A percentile compares a stretch with the other conserved stretches of the same genome.
phyloP scores from a whole-genome alignment of 169 alveolate genomes.

The Cytauxzoon felis region DNA sequence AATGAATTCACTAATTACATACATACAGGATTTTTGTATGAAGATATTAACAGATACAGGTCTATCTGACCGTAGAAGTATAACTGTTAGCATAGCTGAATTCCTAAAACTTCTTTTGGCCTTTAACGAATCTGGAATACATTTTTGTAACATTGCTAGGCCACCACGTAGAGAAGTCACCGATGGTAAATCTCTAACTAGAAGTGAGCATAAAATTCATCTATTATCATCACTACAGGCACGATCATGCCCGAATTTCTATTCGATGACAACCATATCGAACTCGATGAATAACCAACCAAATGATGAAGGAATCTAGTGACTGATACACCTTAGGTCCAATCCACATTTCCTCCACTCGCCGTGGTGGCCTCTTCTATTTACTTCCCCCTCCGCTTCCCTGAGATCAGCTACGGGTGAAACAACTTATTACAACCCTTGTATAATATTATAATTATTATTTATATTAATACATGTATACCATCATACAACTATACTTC shows the following conservation, averaged over 20 bases:
- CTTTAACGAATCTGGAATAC: conserved; percentile 85
- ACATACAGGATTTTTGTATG: conserved; percentile 44
- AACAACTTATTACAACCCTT: not conserved
- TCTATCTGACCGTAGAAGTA: conserved; percentile 75
- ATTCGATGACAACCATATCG: conserved; percentile 51
- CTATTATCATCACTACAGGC: not conserved
- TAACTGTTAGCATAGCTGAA: conserved; percentile 82
- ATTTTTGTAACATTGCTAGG: conserved; percentile 75
- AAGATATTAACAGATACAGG: conserved; percentile 70
- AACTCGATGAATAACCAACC: conserved; percentile 23
- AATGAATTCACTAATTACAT: not conserved
- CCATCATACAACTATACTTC: too few relatives aligned
- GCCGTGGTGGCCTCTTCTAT: too few relatives aligned
- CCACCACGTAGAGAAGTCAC: conserved; percentile 17
- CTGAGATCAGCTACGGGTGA: too few relatives aligned
- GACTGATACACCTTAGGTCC: too few relatives aligned
- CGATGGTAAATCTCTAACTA: conserved; percentile 7
- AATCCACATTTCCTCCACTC: too few relatives aligned
- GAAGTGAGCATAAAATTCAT: not conserved
- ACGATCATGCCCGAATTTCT: conserved; percentile 43
- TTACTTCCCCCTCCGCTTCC: too few relatives aligned
- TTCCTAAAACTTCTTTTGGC: conserved; percentile 81
- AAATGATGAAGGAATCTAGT: not conserved
- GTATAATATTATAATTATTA: too few relatives aligned
- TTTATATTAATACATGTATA: too few relatives aligned